These are phyloP conservation scores for Apiospora kogelbergensis DNA, from an alignment of 2,329 filamentous ascomycete genomes.

Conservation along the genomic window DNA sequence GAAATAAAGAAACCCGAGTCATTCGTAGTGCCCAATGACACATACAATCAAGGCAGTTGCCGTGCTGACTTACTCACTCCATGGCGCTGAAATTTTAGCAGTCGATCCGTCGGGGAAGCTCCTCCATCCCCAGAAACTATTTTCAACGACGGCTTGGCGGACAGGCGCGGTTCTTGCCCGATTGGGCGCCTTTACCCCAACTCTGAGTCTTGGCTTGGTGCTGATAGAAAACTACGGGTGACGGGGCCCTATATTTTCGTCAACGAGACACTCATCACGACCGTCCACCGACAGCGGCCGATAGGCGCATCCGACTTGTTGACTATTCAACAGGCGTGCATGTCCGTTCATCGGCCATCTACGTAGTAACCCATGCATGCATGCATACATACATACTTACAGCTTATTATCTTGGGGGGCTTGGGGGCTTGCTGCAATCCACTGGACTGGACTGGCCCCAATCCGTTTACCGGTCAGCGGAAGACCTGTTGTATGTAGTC, in stretches of 20 bases:
- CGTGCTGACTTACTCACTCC: neutral
- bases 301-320: neutral
- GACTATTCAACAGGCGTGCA: neutral
- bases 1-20: neutral
- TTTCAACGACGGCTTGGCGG: neutral
- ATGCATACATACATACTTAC: too few species aligned
- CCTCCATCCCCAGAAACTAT: neutral
- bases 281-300: too few species aligned
- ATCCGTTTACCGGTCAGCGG: neutral
- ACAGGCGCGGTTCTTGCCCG: neutral
- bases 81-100: neutral
- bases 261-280: neutral
- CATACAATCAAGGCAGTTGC: neutral
- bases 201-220: neutral
- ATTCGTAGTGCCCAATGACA: neutral
- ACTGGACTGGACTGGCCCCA: neutral
- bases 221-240: neutral
- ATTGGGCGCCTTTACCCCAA: slow-evolving; percentile 5
- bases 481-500: neutral
- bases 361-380: neutral
- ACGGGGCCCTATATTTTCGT: too few species aligned
- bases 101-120: slow-evolving; percentile 1
- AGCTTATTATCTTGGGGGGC: neutral
- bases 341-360: slow-evolving; percentile 1
- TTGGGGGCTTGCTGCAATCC: neutral